phyloP scores from a whole-genome alignment of 345 rosid genomes.

The Turritis glabra region DNA sequence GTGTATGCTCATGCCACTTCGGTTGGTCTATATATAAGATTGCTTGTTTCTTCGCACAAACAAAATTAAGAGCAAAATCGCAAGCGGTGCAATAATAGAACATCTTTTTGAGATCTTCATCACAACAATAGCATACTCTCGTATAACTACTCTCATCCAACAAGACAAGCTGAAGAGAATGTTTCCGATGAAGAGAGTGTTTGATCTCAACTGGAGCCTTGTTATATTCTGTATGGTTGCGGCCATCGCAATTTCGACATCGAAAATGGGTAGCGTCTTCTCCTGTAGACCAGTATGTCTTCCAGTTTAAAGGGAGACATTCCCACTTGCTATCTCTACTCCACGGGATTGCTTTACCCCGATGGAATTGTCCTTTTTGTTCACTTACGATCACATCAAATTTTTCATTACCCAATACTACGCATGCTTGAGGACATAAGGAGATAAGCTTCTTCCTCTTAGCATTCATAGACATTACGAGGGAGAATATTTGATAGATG shows the following conservation, averaged over 20 bases:
- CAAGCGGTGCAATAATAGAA: background rate
- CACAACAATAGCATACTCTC: background rate
- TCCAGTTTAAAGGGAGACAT: too few species aligned
- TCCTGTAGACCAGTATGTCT: too few species aligned
- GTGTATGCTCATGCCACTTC: background rate
- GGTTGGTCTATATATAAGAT: background rate
- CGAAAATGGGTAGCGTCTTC: too few species aligned
- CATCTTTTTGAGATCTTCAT: background rate
- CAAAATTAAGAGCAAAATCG: background rate
- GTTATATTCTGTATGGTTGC: background rate
- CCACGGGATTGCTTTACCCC: too few species aligned
- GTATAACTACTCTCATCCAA: too few species aligned
- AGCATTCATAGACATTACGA: background rate
- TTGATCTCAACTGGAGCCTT: background rate
- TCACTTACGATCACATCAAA: too few species aligned
- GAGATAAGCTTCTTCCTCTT: background rate
- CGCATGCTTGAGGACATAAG: background rate
- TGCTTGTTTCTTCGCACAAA: background rate
- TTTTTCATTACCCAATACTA: too few species aligned
- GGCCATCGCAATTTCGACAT: background rate
- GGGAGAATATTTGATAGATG: background rate
- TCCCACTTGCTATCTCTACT: too few species aligned
- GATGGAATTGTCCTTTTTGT: too few species aligned
- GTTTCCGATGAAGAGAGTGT: constrained; percentile 1
- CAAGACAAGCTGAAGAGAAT: constrained; percentile 1